phyloP scores from a whole-genome alignment of 192 early-diverging fungal genomes.

The Rhizoclosmatium sp. region DNA sequence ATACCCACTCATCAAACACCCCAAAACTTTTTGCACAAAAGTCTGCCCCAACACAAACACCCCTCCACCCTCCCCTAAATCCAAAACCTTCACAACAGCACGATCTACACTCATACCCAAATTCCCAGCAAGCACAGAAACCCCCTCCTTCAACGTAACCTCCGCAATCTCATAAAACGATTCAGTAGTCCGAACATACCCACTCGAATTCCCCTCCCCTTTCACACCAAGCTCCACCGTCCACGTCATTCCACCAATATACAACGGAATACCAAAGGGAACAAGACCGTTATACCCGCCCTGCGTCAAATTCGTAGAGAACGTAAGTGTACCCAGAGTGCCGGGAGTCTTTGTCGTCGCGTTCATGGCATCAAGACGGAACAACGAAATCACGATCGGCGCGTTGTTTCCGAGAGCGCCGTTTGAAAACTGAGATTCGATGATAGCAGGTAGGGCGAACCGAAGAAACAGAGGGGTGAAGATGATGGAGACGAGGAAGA shows the following conservation, averaged over 20 bases:
- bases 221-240: constrained; percentile 2
- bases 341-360: background rate
- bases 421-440: background rate
- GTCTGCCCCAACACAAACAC: background rate
- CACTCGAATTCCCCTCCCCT: background rate
- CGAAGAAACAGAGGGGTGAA: constrained; percentile 14
- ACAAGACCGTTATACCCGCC: background rate
- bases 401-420: background rate
- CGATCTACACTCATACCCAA: background rate
- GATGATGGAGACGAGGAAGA: background rate
- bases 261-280: background rate
- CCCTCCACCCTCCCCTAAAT: too few species aligned
- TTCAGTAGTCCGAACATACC: background rate
- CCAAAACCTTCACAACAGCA: background rate
- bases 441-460: constrained; percentile 9
- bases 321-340: background rate
- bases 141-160: background rate
- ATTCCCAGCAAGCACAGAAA: background rate
- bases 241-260: background rate
- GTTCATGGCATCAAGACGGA: background rate
- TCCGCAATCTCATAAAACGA: background rate
- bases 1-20: constrained; percentile 15
- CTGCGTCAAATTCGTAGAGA: background rate
- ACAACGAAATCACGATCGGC: background rate
- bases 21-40: background rate